Evolutionary conservation across 2,329 filamentous ascomycete genomes (phyloP).

Genomic region (Penicillium sp.): DNA sequence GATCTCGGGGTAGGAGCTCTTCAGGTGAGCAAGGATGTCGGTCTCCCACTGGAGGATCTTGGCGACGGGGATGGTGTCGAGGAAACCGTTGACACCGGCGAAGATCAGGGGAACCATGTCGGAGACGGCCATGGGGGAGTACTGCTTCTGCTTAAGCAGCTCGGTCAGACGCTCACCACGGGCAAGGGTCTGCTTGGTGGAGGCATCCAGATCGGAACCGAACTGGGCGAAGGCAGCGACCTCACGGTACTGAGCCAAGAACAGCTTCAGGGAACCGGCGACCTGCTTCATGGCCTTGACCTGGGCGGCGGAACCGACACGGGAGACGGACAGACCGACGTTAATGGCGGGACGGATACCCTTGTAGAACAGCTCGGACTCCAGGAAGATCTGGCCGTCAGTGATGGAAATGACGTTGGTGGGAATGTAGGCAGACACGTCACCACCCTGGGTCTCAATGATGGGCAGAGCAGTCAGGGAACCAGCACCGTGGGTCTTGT

Average conservation of each 20-base stretch:
- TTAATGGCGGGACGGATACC: constrained; percentile 99
- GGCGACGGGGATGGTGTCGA: constrained; percentile 84
- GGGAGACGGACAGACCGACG: constrained; percentile 99
- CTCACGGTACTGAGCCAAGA: constrained; percentile 99
- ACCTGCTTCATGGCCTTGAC: constrained; percentile 99
- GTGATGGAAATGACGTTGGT: constrained; percentile 99
- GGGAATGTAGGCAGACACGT: constrained; percentile 99
- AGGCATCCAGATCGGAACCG: constrained; percentile 98
- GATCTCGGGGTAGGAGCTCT: constrained; percentile 84
- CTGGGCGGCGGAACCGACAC: constrained; percentile 99
- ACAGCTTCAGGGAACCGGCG: constrained; percentile 98
- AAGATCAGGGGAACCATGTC: constrained; percentile 99
- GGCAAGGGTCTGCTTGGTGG: constrained; percentile 97
- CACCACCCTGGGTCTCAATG: constrained; percentile 99
- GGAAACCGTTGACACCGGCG: constrained; percentile 96
- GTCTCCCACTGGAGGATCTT: constrained; percentile 94
- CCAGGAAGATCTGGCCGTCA: constrained; percentile 99
- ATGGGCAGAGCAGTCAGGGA: constrained; percentile 96
- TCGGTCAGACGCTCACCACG: constrained; percentile 99
- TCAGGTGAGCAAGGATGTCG: constrained; percentile 91
- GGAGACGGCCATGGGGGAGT: constrained; percentile 96
- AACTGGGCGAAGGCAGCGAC: constrained; percentile 99
- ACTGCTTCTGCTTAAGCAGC: constrained; percentile 99
- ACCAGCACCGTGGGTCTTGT: constrained; percentile 89
- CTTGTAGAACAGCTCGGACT: constrained; percentile 99